Base-by-base conservation (phyloP, 257 asterid genomes). In the Ehretia macrophylla region DNA sequence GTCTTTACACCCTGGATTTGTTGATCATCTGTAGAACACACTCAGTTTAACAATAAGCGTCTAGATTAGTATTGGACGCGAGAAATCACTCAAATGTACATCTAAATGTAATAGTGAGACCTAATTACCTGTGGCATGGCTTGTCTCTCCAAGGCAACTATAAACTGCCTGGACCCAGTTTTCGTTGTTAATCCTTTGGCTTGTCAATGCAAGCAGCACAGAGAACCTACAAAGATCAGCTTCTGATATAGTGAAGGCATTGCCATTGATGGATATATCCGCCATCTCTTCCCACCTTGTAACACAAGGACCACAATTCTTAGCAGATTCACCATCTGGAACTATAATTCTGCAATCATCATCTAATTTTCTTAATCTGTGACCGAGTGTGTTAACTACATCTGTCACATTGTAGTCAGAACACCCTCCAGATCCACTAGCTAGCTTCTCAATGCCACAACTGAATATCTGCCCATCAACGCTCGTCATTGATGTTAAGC, bases 391-490 rank as follows among this genome's bases (percentile, higher is more conserved):
- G 6, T 64, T 40, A 14, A 59, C 68, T 14, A 83, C 85, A 11
- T 83, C 84, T 23, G 50, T 49, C 57, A 72, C 76, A 12, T 72
- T 54, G 55, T 79, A 87, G 49, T 81, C 78, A 4, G 95, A 83
- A 64, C 95, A 87, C 18, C 82, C 84, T 61, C 85, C 95, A 38
- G 45, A 40, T 20, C 92, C 95, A 52, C 81, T 68, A 5, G 75
- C 77, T 32, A 87, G 74, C 76, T 77, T 81, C 61, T 74, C 77
- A 46, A 85, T 62, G 38, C 89, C 92, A 81, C 96, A 81, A 21
- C 50, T 48, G 23, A 38, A 46, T 21, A n/a, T 56, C 47, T 69
- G 58, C 8, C 17, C 23, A 20, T 55, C 62, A 47, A 3, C 46
- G 5, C 63, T 69, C 63, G 53, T 68, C 42, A 68, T 45, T 17